A percentile compares a stretch with the other conserved stretches of the same genome.
Conservation (phyloP, 331 rosid genomes). For the Spiraea crenata region DNA sequence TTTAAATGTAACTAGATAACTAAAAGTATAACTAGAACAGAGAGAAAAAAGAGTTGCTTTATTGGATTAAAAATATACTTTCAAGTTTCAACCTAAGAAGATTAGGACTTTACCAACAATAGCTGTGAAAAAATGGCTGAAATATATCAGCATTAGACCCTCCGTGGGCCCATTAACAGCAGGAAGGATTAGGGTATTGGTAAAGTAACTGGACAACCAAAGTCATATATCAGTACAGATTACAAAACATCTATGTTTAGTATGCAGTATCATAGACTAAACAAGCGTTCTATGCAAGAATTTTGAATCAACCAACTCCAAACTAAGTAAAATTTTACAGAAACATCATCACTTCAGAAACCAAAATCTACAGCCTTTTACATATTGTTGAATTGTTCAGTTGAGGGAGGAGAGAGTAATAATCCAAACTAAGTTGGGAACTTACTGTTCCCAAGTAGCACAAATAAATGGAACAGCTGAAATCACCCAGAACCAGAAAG, state of each 20-base stretch:
- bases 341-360: not conserved
- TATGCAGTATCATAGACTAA: not conserved
- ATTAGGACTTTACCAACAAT: conserved; percentile 61
- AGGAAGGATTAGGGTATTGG: conserved; percentile 81
- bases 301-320: not conserved
- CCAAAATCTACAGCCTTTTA: not conserved
- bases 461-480: conserved; percentile 86
- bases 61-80: conserved; percentile 9
- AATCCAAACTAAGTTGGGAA: conserved; percentile 6
- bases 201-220: conserved; percentile 68
- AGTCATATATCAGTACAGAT: conserved; percentile 22
- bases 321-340: not conserved
- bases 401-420: not conserved
- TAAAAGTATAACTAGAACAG: not conserved
- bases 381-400: not conserved
- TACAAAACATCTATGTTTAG: not conserved
- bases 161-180: conserved; percentile 91
- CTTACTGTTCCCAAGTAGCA: conserved; percentile 99
- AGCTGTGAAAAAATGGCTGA: conserved; percentile 71
- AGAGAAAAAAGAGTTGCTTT: not conserved
- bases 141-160: conserved; percentile 85
- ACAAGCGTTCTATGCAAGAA: not conserved
- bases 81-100: conserved; percentile 3
- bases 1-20: not conserved
- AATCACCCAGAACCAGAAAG: conserved; percentile 95